Evolutionary conservation across 768 basidiomycete genomes (phyloP), one percentile per base, ranked within the genome.

Genomic region (Kwoniella mangroviensis): DNA sequence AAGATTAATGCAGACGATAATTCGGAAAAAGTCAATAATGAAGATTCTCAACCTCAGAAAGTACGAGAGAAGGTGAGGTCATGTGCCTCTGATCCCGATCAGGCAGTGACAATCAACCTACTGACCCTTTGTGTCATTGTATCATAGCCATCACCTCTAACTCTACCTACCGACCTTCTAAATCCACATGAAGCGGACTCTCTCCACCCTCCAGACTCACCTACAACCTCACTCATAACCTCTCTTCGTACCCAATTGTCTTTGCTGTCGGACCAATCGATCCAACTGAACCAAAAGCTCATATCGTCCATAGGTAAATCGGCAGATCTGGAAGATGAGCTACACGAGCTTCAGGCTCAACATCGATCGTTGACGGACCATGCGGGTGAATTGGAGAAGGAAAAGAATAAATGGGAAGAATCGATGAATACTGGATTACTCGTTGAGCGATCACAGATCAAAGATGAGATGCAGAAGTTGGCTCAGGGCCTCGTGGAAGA

Each of bases 401-500:
- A 96, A 81, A 89, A 92, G 45, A 89, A 89, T 9, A 89, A 92
- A 76, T 95, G 98, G 84, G 87, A 97, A 6, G 89, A 92, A 21
- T 92, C 92, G 11, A 86, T 98, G 74, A 92, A 94, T 80, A 93
- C 92, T 0, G 96, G 96, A 10, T 84, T 96, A 52, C 86, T 98
- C 53, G 95, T 99, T 22, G 96, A 99, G 83, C 91, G 92, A 79
- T 86, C 89, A 22, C 90, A 95, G 83, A 94, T 98, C 65, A 94
- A 92, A 10, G 82, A 89, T 2, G 96, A 99, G 85, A 89, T 99
- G 68, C 95, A 89, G 74, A 88, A 94, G 40, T 85, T 99, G 69
- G 98, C 98, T 90, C 92, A 94, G 76, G 91, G 90, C 72, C 90
- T 94, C n/a, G 92, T 93, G 21, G 93, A 96, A 77, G 96, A 97